Conservation (phyloP, 805 yeast genomes). For the Lipomyces chichibuensis region DNA sequence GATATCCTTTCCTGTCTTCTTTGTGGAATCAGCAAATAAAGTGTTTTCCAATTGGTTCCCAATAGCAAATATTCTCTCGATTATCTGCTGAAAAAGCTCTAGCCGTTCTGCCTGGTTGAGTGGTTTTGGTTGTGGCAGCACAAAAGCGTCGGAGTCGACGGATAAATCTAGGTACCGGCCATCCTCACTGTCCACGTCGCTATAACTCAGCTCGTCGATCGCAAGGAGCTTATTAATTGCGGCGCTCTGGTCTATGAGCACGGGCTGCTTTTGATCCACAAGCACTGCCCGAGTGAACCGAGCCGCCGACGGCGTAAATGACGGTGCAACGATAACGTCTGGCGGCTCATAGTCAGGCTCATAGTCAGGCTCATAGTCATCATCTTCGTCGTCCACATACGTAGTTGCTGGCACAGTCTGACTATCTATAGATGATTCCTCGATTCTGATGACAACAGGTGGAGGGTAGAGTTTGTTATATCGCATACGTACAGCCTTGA, state of each 20-base stretch:
- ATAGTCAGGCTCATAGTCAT: slow-evolving; percentile 38
- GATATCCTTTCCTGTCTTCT: slow-evolving; percentile 28
- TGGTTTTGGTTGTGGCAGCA: slow-evolving; percentile 38
- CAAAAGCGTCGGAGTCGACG: slow-evolving; percentile 11
- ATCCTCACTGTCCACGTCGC: slow-evolving; percentile 7
- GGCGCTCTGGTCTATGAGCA: neutral
- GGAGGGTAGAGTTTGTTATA: slow-evolving; percentile 26
- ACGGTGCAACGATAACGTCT: slow-evolving; percentile 24
- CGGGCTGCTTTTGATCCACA: slow-evolving; percentile 23
- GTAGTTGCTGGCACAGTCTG: slow-evolving; percentile 9
- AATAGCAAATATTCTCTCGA: slow-evolving; percentile 45
- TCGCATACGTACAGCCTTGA: slow-evolving; percentile 56
- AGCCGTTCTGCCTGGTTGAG: slow-evolving; percentile 59
- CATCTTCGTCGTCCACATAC: slow-evolving; percentile 42
- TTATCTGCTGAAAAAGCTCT: slow-evolving; percentile 58
- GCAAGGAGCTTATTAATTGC: neutral
- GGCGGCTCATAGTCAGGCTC: slow-evolving; percentile 35
- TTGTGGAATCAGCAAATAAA: slow-evolving; percentile 17
- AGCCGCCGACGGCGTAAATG: slow-evolving; percentile 7
- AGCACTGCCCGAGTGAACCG: slow-evolving; percentile 47
- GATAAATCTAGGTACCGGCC: slow-evolving; percentile 21
- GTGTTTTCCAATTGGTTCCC: slow-evolving; percentile 21
- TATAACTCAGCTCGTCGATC: slow-evolving; percentile 22
- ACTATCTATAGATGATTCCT: slow-evolving; percentile 12
- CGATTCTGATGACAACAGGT: slow-evolving; percentile 15